Base-by-base conservation (phyloP, 805 yeast genomes). In the Teunomyces tritomae region DNA sequence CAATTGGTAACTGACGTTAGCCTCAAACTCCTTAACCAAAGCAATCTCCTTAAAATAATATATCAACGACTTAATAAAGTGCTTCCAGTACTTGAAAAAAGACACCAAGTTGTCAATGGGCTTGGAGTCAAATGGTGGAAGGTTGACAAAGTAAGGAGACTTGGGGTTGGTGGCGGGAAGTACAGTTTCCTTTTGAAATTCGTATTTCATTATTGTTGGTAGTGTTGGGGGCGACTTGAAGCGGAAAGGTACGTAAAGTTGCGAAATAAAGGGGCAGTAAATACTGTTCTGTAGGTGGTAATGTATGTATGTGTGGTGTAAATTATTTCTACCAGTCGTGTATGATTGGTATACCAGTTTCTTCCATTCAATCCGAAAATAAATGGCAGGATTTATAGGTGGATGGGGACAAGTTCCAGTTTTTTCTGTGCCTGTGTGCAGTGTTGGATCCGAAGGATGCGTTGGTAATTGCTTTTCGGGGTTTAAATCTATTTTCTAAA, bases 21-120 rank as follows among this genome's bases (percentile, higher is more conserved):
- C 59, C 43, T 62, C 65, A 37, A 61, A 62, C 52, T 73, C 80
- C 58, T 78, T 78, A 47, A 79, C 77, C 45, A 78, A 62, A 32
- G 76, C 63, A 48, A 77, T 64, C 55, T 80, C 77, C 49, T 64
- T 68, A 39, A 69, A 59, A 51, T 73, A 73, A 44, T 63, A 58
- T 7, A 69, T 59, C 44, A 73, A 55, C 8, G 73, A 61, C 49
- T 64, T 63, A 49, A 73, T 68, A 45, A 71, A 67, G 45, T 61
- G 62, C 55, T 71, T 71, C 71, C 76, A 73, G 44, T 60, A 61
- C 57, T 68, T 70, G 64, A 73, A 73, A 51, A 63, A 72, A 17
- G 48, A 50, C 16, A 73, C 56, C 55, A 73, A 62, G 37, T 70
- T 64, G 47, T 68, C 70, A 16, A 73, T 65, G 3, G 78, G 78